Evolutionary conservation across 176 grass and related monocot genomes (phyloP), one percentile per base, ranked within the genome.

Genomic region (Luzula sylvatica): DNA sequence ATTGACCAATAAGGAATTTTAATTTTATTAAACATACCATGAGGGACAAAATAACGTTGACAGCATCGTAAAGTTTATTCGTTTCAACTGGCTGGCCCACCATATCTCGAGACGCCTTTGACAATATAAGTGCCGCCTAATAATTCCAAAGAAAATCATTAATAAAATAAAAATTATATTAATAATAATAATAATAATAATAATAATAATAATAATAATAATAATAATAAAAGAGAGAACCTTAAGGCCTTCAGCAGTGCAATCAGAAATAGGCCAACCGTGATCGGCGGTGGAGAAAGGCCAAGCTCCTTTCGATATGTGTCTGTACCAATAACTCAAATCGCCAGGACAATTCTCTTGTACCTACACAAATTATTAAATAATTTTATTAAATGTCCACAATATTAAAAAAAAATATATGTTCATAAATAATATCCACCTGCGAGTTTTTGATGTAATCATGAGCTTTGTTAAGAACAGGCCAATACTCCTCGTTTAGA

Each of bases 261-360:
- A 98, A 76, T 90, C 92, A 42, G 92, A 98, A 78, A 90, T 72
- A 70, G 85, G 78, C 92, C 92, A 98, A 30, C 92, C 92, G 25
- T 98, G 74, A 61, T 98, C 92, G 24, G 19, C 75, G n/a, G 72
- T 90, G 23, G 92, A 98, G 46, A 98, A 98, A 5, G 92, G 75
- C 92, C 92, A 98, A 71, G 85, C 81, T 61, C 85, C 92, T 98
- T 98, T 98, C 58, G 90, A 96, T 60, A 88, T 82, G 77, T 96
- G 90, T 51, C 85, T 84, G 42, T 98, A 90, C 85, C 85, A 98
- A 1, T 60, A 59, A 56, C 66, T 57, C 53, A 98, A 75, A 66
- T 90, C 69, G 24, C 81, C 85, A 47, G 92, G 74, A 79, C 92
- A 87, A 46, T 98, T 64, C 0, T 86, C 86, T 54, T 42, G 42